Conservation (phyloP, 805 yeast genomes). For the Zygosaccharomyces pseudorouxii region DNA sequence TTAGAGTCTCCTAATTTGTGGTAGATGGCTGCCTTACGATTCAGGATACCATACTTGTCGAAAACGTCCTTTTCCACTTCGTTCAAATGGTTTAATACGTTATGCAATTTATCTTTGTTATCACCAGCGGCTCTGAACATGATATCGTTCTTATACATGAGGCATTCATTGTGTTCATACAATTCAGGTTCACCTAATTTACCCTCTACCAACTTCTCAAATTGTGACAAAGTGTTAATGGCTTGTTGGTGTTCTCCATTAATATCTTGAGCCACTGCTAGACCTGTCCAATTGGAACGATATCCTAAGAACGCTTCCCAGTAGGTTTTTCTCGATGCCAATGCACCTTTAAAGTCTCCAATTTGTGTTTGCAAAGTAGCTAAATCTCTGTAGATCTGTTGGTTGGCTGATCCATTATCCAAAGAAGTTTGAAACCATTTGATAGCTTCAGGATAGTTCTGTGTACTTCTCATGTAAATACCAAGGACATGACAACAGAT, state of each 20-base stretch:
- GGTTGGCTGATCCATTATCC: conserved; percentile 73
- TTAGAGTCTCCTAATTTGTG: conserved; percentile 50
- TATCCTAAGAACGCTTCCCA: conserved; percentile 74
- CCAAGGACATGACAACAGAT: conserved; percentile 84
- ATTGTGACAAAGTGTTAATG: conserved; percentile 63
- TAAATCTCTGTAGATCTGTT: conserved; percentile 75
- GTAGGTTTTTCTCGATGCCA: conserved; percentile 59
- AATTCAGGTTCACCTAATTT: conserved; percentile 61
- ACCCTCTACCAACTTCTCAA: conserved; percentile 69
- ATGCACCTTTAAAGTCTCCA: conserved; percentile 63
- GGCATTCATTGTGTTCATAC: conserved; percentile 77
- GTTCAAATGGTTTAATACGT: conserved; percentile 58
- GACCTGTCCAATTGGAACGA: conserved; percentile 85
- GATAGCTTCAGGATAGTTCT: conserved; percentile 70
- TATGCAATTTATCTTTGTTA: conserved; percentile 38
- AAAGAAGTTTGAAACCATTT: conserved; percentile 71
- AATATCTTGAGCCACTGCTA: conserved; percentile 81
- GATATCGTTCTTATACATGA: conserved; percentile 65
- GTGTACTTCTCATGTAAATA: conserved; percentile 66
- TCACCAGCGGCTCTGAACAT: conserved; percentile 57
- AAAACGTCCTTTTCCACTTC: conserved; percentile 48
- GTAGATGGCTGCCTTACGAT: conserved; percentile 61
- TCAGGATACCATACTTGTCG: conserved; percentile 60
- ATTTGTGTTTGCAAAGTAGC: conserved; percentile 73
- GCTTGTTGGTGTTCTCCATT: conserved; percentile 64